Conservation (phyloP, 2,329 filamentous ascomycete genomes). For the Colletotrichum sp. region DNA sequence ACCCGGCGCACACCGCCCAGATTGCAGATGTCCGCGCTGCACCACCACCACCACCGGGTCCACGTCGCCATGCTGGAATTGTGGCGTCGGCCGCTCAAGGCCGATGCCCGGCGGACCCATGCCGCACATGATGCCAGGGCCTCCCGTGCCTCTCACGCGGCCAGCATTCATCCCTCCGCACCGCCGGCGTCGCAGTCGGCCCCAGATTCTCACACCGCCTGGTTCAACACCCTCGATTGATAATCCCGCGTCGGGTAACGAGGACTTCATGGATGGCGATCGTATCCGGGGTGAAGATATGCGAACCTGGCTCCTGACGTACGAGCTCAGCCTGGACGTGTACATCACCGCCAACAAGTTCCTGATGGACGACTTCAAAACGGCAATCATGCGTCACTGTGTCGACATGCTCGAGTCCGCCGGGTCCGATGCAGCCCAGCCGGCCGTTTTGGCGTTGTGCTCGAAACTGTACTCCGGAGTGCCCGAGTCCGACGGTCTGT, state of each 20-base stretch:
- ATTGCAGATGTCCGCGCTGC: slow-evolving; percentile 49
- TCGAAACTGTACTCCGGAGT: slow-evolving; percentile 47
- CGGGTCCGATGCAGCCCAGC: slow-evolving; percentile 44
- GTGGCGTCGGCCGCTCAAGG: slow-evolving; percentile 37
- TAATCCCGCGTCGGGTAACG: slow-evolving; percentile 12
- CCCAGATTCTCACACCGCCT: slow-evolving; percentile 16
- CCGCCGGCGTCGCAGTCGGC: slow-evolving; percentile 17
- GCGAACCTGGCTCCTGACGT: slow-evolving; percentile 51
- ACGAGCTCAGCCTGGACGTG: slow-evolving; percentile 52
- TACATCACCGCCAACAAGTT: slow-evolving; percentile 55
- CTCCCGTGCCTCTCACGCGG: slow-evolving; percentile 3
- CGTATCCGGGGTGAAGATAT: slow-evolving; percentile 50
- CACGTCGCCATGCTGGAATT: slow-evolving; percentile 45
- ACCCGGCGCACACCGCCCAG: slow-evolving; percentile 47
- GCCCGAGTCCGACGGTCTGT: slow-evolving; percentile 45
- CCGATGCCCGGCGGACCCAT: slow-evolving; percentile 29
- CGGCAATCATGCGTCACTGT: slow-evolving; percentile 42
- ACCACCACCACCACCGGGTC: slow-evolving; percentile 29
- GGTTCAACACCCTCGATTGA: slow-evolving; percentile 10
- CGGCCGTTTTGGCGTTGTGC: slow-evolving; percentile 49
- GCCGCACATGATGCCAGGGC: slow-evolving; percentile 16
- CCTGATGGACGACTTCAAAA: slow-evolving; percentile 51
- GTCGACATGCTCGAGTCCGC: slow-evolving; percentile 53
- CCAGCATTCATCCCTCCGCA: slow-evolving; percentile 8
- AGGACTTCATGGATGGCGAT: slow-evolving; percentile 26